Evolutionary conservation across 768 basidiomycete genomes (phyloP).

Genomic region (Termitomyces sp.): DNA sequence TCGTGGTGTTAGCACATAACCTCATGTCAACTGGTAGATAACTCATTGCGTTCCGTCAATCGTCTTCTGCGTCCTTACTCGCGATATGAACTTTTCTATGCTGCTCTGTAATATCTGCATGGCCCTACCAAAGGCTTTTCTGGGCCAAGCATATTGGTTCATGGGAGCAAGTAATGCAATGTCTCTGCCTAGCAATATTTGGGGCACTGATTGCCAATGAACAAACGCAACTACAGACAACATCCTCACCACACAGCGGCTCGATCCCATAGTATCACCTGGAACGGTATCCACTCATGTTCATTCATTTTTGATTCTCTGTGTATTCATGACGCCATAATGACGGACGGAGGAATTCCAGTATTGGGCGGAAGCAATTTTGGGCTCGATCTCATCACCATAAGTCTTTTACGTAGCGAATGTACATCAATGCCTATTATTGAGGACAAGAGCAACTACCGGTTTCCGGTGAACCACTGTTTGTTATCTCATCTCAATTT

Average conservation of each 20-base stretch:
- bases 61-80: background rate
- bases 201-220: background rate
- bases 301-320: conserved; percentile 22
- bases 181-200: background rate
- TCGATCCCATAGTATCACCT: conserved; percentile 33
- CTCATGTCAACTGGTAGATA: background rate
- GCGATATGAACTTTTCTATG: background rate
- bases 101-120: background rate
- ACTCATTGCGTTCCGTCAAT: background rate
- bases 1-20: background rate
- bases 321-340: background rate
- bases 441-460: conserved; percentile 33
- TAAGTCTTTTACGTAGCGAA: conserved; percentile 24
- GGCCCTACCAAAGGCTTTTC: background rate
- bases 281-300: conserved; percentile 28
- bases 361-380: conserved; percentile 36
- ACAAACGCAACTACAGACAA: conserved; percentile 19
- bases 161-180: conserved; percentile 24
- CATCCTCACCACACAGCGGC: conserved; percentile 30
- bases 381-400: conserved; percentile 24
- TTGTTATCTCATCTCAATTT: background rate
- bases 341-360: conserved; percentile 2
- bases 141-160: conserved; percentile 20
- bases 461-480: conserved; percentile 17
- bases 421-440: conserved; percentile 33